Base-by-base conservation (phyloP, 2,329 filamentous ascomycete species). In the Trichophaea hybrida region DNA sequence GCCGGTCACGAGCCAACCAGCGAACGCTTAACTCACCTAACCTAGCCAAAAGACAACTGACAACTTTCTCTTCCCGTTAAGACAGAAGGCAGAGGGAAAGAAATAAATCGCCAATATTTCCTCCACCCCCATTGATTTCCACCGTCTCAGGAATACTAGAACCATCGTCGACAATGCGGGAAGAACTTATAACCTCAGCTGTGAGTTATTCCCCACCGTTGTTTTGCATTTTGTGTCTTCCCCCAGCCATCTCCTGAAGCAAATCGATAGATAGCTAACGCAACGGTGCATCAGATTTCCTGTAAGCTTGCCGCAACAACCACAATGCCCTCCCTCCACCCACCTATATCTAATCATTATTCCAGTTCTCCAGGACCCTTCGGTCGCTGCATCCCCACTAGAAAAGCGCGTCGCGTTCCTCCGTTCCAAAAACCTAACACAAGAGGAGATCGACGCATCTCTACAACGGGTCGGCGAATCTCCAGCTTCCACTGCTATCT, bases 361-460 rank as follows among this genome's bases (percentile, higher is more conserved):
- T 59, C 53, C 34, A 91, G 88, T 98, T 74, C 82, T 98, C 62
- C 88, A 94, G 75, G 93, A 98, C 72, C 90, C 93, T 8, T 94
- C 85, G 55, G 91, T 98, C 67, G 82, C 88, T 40, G 82, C 83
- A 7, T 91, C 93, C 4, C 85, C 93, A n/a, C 75, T 95, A 63
- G 93, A 97, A 70, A 96, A 93, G 73, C 84, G 88, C 65, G 80
- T 97, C 61, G 86, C 89, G 6, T 98, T 98, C 68, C 78, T 98
- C 17, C 87, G 90, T 72, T 94, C 90, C 6, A 98, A 98, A 75
- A 97, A 98, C 73, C 79, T 98, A 58, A 97, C 91, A 0, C 86
- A 93, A 72, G 91, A 97, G 73, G 94, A 98, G 74, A 86, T 98
- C 69, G 87, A 93, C 70, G 77, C 81, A 40, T 86, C 94, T 13